Evolutionary conservation across 2,329 filamentous ascomycete genomes (phyloP), one percentile per base, ranked within the genome.

Genomic region (Monosporascus ibericus): DNA sequence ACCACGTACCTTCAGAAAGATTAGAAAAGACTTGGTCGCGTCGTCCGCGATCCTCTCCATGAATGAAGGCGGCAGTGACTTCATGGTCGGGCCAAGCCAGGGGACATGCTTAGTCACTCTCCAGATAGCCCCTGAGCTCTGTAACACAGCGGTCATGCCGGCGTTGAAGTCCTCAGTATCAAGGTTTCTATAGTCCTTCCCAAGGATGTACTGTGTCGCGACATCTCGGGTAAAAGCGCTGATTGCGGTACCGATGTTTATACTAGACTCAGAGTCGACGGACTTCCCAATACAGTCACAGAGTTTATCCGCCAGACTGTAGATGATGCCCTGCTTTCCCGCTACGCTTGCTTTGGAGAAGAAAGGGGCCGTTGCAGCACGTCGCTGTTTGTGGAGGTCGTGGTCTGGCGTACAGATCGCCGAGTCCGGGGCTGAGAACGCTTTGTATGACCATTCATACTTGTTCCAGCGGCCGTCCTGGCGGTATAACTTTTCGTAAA

Each of bases 401-500:
- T 58, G 54, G 7, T 51, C 40, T 4, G 50, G 25, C 6, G 48
- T 49, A 5, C 18, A 37, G 48, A 56, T n/a, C 8, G 47, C 51
- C 3, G 52, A 49, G 22, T 48, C 51, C 27, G 47, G 27, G 3
- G 52, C 49, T 1, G 38, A 48, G 20, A 54, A 56, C 18, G 54
- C 54, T 42, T 56, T 51, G 15, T 50, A 37, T 6, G 52, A 37
- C 54, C 54, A 58, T 9, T 27, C 48, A 25, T 58, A 30, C 37
- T 56, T 56, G n/a, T 56, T 22, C 54, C 54, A 56, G 17, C 39
- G 36, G n/a, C 56, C 56, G 6, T 55, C 56, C 15, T 54, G 48
- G 22, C 54, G 47, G 39, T 53, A 58, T 1, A 58, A 40, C 20
- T 44, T 48, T 11, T 58, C 52, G 14, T 55, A 58, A 44, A 56